Base-by-base conservation (phyloP, 768 basidiomycete genomes). In the Panaeolus cyanescens region DNA sequence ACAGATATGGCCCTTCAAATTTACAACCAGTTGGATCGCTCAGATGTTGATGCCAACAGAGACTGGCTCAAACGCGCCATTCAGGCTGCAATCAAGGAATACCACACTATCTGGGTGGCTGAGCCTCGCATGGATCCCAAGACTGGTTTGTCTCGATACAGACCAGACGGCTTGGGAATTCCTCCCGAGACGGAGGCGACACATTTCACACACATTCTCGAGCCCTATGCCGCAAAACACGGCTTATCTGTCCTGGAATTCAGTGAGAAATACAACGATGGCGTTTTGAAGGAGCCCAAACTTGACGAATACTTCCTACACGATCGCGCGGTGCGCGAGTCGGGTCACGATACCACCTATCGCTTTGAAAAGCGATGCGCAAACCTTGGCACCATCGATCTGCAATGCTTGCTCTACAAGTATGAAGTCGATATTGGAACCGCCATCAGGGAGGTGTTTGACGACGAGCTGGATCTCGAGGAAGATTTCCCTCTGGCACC, bases 361-460 rank as follows among this genome's bases (percentile, higher is more conserved):
- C 88, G 96, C 13, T 94, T 99, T 72, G 96, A 99, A 81, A 95
- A 96, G 79, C 91, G 93, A 17, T 98, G 95, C 70, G 96, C 95
- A 19, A 96, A 98, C 77, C 86, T 99, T 39, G 96, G 90, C 5
- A 99, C 96, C 7, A 92, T 99, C 71, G 96, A 99, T 73, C 79
- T 99, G 65, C 96, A 98, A 78, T 87, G 95, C 54, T 80, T 99
- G 70, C 79, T 99, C 50, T 99, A 96, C 86, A 99, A 99, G 82
- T 99, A 98, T 68, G 96, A 99, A 74, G 85, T 95, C 62, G 96
- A 99, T 71, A 99, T 99, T 62, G 97, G 94, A n/a, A 96, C 94
- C 9, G 95, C 95, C 25, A 98, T 99, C 70, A 86, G 90, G 60
- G 95, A 97, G 72, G 89, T 97, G 62, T 99, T 99, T 68, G 92